phyloP scores from a whole-genome alignment of 306 rosid species.

The Dalbergia oliveri region DNA sequence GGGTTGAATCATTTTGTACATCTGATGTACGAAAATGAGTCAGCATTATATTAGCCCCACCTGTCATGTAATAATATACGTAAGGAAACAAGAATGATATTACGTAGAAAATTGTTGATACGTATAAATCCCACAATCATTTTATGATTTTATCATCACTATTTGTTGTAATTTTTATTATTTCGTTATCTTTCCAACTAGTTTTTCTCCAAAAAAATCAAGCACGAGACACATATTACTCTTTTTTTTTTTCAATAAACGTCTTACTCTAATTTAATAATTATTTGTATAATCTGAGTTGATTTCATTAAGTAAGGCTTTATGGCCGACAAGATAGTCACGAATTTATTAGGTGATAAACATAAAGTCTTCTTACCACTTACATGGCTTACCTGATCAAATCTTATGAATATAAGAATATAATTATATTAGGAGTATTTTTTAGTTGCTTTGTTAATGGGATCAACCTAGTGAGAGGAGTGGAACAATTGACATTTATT shows the following conservation, averaged over 20 bases:
- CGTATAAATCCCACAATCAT: too few species aligned
- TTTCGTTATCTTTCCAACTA: too few species aligned
- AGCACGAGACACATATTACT: neutral
- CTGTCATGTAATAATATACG: too few species aligned
- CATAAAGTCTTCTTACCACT: neutral
- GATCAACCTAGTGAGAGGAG: too few species aligned
- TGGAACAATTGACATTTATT: too few species aligned
- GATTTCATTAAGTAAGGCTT: neutral
- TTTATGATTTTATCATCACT: too few species aligned
- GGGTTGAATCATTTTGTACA: conserved; percentile 8
- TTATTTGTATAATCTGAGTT: neutral
- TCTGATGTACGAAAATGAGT: neutral
- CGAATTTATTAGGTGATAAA: neutral
- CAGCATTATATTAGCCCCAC: neutral
- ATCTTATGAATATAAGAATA: neutral
- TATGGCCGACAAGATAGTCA: neutral
- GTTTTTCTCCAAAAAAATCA: neutral
- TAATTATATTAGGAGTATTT: too few species aligned
- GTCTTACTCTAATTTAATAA: neutral
- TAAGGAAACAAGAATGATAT: too few species aligned
- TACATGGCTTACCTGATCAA: neutral
- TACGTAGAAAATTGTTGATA: too few species aligned
- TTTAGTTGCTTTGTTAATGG: too few species aligned
- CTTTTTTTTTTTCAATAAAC: too few species aligned
- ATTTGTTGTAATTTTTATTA: too few species aligned